A percentile compares a stretch with the other conserved stretches of the same genome.
phyloP scores from a whole-genome alignment of 176 grass and related monocot species.

The Bolboschoenus planiculmis region DNA sequence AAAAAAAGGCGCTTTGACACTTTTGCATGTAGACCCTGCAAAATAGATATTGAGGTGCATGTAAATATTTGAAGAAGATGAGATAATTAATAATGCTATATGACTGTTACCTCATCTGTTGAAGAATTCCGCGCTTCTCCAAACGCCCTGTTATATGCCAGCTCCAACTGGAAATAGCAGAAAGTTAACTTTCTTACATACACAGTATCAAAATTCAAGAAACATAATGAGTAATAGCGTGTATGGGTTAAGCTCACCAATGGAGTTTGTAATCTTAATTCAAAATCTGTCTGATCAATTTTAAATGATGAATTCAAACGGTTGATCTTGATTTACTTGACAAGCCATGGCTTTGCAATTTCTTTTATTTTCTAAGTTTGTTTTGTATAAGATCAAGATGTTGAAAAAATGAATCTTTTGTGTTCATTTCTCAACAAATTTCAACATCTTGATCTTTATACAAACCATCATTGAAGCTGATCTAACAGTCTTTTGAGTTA shows the following conservation, averaged over 20 bases:
- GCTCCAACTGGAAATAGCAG: slow-evolving; percentile 60
- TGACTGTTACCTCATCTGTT: slow-evolving; percentile 50
- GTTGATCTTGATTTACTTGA: neutral
- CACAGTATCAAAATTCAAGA: neutral
- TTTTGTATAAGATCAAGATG: neutral
- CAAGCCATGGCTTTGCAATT: neutral
- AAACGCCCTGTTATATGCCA: slow-evolving; percentile 86
- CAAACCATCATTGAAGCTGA: neutral
- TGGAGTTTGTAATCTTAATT: neutral
- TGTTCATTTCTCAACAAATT: slow-evolving; percentile 6
- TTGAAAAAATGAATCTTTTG: neutral
- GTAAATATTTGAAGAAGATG: neutral
- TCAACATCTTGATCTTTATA: neutral
- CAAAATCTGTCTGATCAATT: neutral
- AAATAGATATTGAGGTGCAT: neutral
- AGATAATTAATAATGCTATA: neutral
- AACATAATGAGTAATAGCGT: neutral
- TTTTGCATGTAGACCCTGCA: slow-evolving; percentile 79
- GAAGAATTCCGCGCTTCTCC: slow-evolving; percentile 55
- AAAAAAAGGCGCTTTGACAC: slow-evolving; percentile 83
- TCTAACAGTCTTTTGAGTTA: neutral
- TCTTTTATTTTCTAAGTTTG: neutral
- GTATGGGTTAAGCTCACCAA: neutral
- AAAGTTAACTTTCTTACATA: neutral
- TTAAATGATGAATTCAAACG: neutral